Percentiles rank a stretch among this genome's conserved stretches.
Conservation (phyloP, 2,329 filamentous ascomycete genomes). For the Berkeleyomyces rouxiae region DNA sequence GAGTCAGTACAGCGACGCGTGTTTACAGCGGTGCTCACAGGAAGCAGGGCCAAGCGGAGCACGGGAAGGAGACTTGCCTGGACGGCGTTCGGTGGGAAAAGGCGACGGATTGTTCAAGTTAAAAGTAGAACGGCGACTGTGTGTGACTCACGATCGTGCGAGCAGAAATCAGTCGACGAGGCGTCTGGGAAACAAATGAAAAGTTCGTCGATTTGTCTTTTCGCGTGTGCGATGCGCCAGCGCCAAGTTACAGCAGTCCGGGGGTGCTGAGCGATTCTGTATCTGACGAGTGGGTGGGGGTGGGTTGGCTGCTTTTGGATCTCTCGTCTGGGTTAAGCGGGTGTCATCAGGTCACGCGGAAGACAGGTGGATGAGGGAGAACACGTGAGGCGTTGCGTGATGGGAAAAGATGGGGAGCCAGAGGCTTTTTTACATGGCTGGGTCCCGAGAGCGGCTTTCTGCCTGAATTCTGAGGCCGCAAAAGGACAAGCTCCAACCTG, state of each 20-base stretch:
- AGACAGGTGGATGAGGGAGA: constrained; percentile 21
- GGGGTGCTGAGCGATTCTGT: constrained; percentile 1
- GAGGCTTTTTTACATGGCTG: constrained; percentile 8
- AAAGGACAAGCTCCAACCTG: neutral
- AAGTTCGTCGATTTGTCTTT: neutral
- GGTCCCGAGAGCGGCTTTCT: neutral
- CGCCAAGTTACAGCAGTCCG: neutral
- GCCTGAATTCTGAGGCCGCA: neutral
- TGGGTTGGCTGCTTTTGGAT: constrained; percentile 3
- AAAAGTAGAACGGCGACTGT: neutral
- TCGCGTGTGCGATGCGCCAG: neutral
- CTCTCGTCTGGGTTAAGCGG: constrained; percentile 8
- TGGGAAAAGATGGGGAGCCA: constrained; percentile 14
- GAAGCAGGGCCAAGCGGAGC: neutral
- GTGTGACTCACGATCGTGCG: neutral
- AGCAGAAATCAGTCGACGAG: neutral
- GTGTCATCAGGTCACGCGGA: constrained; percentile 23
- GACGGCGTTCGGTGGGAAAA: neutral
- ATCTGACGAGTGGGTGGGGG: neutral
- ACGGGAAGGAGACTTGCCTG: neutral
- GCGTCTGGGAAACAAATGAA: neutral
- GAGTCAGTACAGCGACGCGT: neutral
- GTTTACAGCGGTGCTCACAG: neutral
- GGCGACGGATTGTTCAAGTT: neutral
- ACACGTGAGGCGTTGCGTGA: constrained; percentile 26